Conservation (phyloP, 345 rosid species). For the Populus pruinosa region DNA sequence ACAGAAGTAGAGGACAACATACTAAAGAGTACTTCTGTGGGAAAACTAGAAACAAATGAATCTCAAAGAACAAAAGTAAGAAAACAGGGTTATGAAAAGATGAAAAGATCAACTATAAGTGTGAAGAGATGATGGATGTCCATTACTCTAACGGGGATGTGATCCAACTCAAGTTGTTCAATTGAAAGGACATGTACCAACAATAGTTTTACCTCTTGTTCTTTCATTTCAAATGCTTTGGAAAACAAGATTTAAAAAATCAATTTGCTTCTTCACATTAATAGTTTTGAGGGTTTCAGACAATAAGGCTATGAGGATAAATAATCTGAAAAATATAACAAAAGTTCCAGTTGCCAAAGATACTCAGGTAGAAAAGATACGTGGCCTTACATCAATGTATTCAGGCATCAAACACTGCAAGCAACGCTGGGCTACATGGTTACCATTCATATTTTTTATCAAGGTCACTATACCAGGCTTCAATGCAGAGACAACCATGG, state of each 20-base stretch:
- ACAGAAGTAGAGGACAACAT: not conserved
- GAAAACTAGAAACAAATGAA: not conserved
- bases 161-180: not conserved
- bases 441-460: slow-evolving; percentile 73
- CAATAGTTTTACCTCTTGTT: not conserved
- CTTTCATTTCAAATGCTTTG: not conserved
- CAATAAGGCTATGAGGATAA: not conserved
- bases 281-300: not conserved
- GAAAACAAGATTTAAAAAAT: not conserved
- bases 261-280: not conserved
- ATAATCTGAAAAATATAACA: not conserved
- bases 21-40: not conserved
- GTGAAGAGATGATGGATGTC: not conserved
- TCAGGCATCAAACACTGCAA: slow-evolving; percentile 57
- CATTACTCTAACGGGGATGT: not conserved
- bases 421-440: slow-evolving; percentile 79
- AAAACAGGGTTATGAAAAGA: not conserved
- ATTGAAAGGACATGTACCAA: not conserved
- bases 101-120: not conserved
- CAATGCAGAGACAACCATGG: slow-evolving; percentile 53
- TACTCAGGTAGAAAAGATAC: not conserved
- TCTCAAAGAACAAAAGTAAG: not conserved
- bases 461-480: slow-evolving; percentile 61
- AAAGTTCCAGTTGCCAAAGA: not conserved
- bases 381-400: slow-evolving; percentile 42